Conservation (phyloP, 1,284 basidiomycete species). For the Wallemia mellicola region DNA sequence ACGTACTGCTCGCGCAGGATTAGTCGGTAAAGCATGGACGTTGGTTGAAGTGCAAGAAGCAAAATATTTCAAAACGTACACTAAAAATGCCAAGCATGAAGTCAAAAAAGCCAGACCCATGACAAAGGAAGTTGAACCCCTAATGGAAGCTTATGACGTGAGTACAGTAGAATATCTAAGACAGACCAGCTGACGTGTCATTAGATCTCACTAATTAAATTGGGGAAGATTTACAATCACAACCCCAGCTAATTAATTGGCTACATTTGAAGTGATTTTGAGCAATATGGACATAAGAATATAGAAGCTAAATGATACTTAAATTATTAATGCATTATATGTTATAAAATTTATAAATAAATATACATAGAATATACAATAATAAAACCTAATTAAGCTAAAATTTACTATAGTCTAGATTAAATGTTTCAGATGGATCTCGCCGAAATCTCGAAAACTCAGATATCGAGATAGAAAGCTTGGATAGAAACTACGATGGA, state of each 20-base stretch:
- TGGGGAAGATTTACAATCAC: not conserved
- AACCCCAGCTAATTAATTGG: no score
- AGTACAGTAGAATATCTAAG: constrained; percentile 5
- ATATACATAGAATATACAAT: not conserved
- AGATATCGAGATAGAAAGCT: not conserved
- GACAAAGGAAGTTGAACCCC: constrained; percentile 28
- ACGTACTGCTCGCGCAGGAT: constrained; percentile 69
- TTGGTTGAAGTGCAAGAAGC: constrained; percentile 89
- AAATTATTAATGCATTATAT: not conserved
- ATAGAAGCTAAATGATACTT: not conserved
- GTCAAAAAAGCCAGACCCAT: constrained; percentile 41
- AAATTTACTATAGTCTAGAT: not conserved
- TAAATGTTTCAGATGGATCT: not conserved
- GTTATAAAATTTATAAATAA: not conserved
- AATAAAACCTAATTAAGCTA: not conserved
- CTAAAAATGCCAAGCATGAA: constrained; percentile 38
- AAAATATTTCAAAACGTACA: constrained; percentile 57
- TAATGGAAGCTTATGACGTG: constrained; percentile 31
- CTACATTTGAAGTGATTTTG: no score
- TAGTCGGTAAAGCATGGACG: constrained; percentile 64
- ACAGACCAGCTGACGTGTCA: not conserved
- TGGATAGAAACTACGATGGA: not conserved
- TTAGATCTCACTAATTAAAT: not conserved
- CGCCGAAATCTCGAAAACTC: not conserved
- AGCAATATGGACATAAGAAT: not conserved